These are phyloP conservation scores for Aspergillus costaricaensis DNA, from an alignment of 2,329 filamentous ascomycete genomes.

Conservation along the genomic window DNA sequence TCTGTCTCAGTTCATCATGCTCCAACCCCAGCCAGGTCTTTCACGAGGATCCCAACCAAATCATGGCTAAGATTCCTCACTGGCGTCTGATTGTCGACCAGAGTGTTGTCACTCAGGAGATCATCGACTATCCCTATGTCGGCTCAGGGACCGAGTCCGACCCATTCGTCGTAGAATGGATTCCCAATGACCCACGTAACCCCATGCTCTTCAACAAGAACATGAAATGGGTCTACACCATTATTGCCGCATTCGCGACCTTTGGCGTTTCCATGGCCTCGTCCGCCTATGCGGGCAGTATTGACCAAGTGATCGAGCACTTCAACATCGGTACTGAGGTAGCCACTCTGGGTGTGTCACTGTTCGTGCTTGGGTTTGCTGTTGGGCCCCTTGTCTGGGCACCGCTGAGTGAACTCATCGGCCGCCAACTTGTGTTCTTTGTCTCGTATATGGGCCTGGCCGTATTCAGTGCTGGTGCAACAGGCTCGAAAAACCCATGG, in stretches of 20 bases:
- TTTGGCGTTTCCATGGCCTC: slow-evolving; percentile 48
- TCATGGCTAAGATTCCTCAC: slow-evolving; percentile 32
- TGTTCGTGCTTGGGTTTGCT: slow-evolving; percentile 64
- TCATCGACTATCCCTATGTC: slow-evolving; percentile 33
- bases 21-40: neutral
- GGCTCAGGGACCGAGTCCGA: slow-evolving; percentile 47
- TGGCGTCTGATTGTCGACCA: slow-evolving; percentile 37
- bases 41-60: neutral
- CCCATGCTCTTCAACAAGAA: slow-evolving; percentile 37
- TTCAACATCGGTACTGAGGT: slow-evolving; percentile 58
- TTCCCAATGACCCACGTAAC: slow-evolving; percentile 46
- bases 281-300: slow-evolving; percentile 42
- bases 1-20: neutral
- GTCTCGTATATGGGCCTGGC: slow-evolving; percentile 59
- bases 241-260: slow-evolving; percentile 42
- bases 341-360: slow-evolving; percentile 63
- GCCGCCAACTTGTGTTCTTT: slow-evolving; percentile 55
- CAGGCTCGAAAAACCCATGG: slow-evolving; percentile 57
- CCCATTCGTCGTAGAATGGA: slow-evolving; percentile 46
- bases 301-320: slow-evolving; percentile 51
- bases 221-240: slow-evolving; percentile 46
- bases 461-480: slow-evolving; percentile 61
- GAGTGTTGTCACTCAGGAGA: slow-evolving; percentile 38
- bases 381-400: slow-evolving; percentile 67
- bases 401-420: slow-evolving; percentile 65